Base-by-base conservation (phyloP, 1,139 yeast genomes). In the Sugiyamaella paludigena region DNA sequence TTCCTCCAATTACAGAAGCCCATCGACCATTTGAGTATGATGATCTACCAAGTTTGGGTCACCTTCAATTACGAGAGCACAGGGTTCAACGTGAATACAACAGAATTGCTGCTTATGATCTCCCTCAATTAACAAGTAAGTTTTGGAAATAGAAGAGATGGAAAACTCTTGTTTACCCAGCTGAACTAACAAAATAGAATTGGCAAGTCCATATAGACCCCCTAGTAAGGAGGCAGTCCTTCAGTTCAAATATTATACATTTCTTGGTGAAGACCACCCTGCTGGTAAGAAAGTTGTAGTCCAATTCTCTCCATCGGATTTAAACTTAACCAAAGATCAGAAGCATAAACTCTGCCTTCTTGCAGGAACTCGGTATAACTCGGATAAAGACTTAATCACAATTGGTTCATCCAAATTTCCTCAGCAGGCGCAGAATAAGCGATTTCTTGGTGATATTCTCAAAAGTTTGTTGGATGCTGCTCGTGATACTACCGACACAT, bases 51-150 rank as follows among this genome's bases (percentile, higher is more conserved):
- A 72, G 82, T 6, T 70, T 72, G 26, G 86, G 85, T 2, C 85
- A 81, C 58, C 73, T 78, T 52, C 73, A 79, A 55, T 76, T 82
- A 37, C 77, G 79, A 50, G 83, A 79, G 57, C 86, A 81, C 60
- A 75, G 88, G 55, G 62, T 61, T 19, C 79, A 77, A 58, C 73
- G 87, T 61, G 76, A 79, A 49, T 80, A 84, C 62, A 84, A 83
- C 61, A 78, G 97, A 61, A 74, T 87, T 35, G 86, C 94, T 30
- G 97, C 98, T 0, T 92, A 84, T 69, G 98, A 91, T 67, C 77
- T 91, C 75, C 98, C 98, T 2, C 78, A 83, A 51, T 75, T 92
- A 56, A 81, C 40, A 81, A 87, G 66, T 84, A 77, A 65, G 83
- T 92, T 11, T 6, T 19, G 24, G 39, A 31, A 12, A 31, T 7